Conservation (phyloP, 2,329 filamentous ascomycete genomes). For the Fonsecaea erecta region DNA sequence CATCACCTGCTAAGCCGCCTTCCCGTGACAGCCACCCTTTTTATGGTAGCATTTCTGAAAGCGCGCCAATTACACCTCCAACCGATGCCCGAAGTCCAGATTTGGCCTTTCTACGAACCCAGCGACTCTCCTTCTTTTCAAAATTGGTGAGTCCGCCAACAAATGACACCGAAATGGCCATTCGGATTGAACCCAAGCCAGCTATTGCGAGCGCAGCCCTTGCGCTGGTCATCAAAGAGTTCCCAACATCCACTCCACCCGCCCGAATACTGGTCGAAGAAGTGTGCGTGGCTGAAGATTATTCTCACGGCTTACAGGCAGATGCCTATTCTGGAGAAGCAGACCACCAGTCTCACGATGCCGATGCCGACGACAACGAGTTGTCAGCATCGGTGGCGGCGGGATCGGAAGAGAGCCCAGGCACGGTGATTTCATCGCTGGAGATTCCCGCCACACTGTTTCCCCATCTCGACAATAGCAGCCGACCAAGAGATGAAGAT, state of each 20-base stretch:
- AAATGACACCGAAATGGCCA: constrained; percentile 4
- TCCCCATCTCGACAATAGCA: constrained; percentile 12
- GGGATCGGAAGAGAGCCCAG: constrained; percentile 2
- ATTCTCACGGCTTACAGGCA: background rate
- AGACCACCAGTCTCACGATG: background rate
- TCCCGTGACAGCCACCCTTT: constrained; percentile 3
- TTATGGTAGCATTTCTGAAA: constrained; percentile 6
- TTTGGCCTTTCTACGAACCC: constrained; percentile 27
- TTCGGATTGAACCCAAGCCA: background rate
- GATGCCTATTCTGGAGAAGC: background rate
- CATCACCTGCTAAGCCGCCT: background rate
- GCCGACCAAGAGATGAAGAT: constrained; percentile 32
- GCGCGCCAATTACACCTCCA: background rate
- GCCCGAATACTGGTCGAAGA: background rate
- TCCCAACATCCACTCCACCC: background rate
- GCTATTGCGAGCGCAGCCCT: background rate
- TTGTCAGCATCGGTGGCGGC: background rate
- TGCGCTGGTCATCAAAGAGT: background rate
- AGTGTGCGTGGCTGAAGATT: background rate
- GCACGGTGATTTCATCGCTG: background rate
- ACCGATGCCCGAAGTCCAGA: constrained; percentile 6
- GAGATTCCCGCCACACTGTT: constrained; percentile 27
- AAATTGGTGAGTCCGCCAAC: constrained; percentile 10
- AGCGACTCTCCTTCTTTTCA: constrained; percentile 33
- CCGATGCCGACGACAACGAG: background rate